Base-by-base conservation (phyloP, 1,284 basidiomycete species). In the Anthracocystis setariae region DNA sequence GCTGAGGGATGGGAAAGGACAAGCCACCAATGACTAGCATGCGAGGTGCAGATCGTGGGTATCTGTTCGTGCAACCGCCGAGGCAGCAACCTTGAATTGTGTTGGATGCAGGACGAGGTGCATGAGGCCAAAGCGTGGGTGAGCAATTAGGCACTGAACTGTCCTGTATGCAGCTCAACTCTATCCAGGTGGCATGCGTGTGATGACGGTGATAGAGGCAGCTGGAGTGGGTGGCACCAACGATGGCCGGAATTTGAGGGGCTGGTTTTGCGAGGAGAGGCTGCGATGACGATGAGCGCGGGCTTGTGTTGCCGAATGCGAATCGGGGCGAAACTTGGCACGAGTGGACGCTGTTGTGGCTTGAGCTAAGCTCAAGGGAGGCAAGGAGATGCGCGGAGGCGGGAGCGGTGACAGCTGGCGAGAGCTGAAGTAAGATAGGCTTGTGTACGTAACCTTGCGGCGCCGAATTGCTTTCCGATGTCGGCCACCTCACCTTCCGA, bases 31-130 rank as follows among this genome's bases (percentile, higher is more conserved):
- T 43, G 4, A 32, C n/a, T 27, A 49, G 46, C 54, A 49, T 57
- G 40, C 27, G 42, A 21, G 18, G 40, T 57, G 54, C 46, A 45
- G 54, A 57, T 57, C 54, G 54, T 57, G 54, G 46, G 54, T 49
- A 45, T 40, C 35, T 48, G 32, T n/a, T n/a, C n/a, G n/a, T 20
- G 40, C 18, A 9, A 21, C 25, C 27, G 47, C 47, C 47, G 27
- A 49, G 47, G 17, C 33, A 49, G 37, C 47, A 15, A 17, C 37
- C 17, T 23, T 42, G 18, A 20, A 21, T 42, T 21, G 21, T 39
- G 12, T 39, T 15, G 15, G 43, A 27, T 27, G 24, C 12, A 27
- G 43, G 15, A 45, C 17, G 20, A 24, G 17, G 43, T 45, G 10
- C 24, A 15, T 9, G 23, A 13, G 23, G 10, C 18, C 29, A 21